Evolutionary conservation across 129 eudicot species (phyloP), one percentile per base, ranked within the genome.

Genomic region (Kitagawia praeruptora): DNA sequence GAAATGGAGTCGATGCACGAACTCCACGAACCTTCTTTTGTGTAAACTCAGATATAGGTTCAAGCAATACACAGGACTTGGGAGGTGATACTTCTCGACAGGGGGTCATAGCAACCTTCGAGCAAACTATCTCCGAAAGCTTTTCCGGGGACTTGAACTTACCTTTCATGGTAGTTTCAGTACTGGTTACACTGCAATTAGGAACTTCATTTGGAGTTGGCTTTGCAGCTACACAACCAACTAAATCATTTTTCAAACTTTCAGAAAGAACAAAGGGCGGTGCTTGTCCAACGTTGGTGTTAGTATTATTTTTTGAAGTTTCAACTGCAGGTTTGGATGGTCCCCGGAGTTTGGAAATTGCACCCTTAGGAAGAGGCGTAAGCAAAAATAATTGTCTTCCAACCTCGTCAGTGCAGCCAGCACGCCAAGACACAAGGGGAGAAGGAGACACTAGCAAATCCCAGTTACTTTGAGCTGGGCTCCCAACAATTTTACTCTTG

Each of bases 351-450:
- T 88, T 86, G 66, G 91, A 70, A 66, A 87, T 72, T 39, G 89
- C 70, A 82, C 86, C 84, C 76, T 80, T 82, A 82, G 92, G 96
- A 75, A 95, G 78, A 80, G 98, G 98, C 3, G 96, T 95, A 76
- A 95, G 91, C 82, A 92, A 67, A 83, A 92, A 95, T 41, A 95
- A 86, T 83, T 88, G 96, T 84, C 87, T 83, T 71, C 98, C 90
- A 51, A 85, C 87, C 45, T 90, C 96, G 40, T 78, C 78, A 42
- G 85, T 76, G 79, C 87, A 81, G 74, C 82, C 93, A 72, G 90
- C 93, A 79, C 91, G 92, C 98, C 98, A 95, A 41, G 97, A 92
- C 72, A 95, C 98, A 2, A 95, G 96, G 44, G 98, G 98, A 66
- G 98, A 95, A 51, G 98, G 97, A 51, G 98, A 95, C 45, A 95